These are phyloP conservation scores for Trypanosoma theileri DNA, from an alignment of 208 protist species.

Conservation along the genomic window DNA sequence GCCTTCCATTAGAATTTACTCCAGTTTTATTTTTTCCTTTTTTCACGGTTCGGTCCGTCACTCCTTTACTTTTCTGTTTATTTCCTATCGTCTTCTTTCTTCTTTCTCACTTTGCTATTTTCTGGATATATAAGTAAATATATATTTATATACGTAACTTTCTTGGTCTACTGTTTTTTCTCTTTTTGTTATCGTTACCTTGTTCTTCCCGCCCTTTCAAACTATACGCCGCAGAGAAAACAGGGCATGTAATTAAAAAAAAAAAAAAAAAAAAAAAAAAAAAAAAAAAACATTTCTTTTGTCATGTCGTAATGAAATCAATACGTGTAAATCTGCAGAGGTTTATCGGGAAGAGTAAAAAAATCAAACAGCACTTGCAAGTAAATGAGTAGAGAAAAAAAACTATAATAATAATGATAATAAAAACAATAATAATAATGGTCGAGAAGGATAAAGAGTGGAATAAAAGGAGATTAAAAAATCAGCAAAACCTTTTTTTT, in stretches of 20 bases:
- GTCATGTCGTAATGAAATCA: too few relatives aligned
- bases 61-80: not conserved
- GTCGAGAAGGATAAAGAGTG: not conserved
- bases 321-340: too few relatives aligned
- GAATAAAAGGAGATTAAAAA: not conserved
- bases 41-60: not conserved
- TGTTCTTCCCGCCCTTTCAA: not conserved
- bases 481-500: not conserved
- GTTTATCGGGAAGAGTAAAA: too few relatives aligned
- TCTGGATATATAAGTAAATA: slow-evolving; percentile 18
- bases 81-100: not conserved
- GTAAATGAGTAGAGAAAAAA: too few relatives aligned
- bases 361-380: too few relatives aligned
- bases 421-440: too few relatives aligned
- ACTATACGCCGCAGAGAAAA: slow-evolving; percentile 1
- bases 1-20: not conserved
- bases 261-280: slow-evolving; percentile 17
- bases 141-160: slow-evolving; percentile 2
- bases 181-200: slow-evolving; percentile 16
- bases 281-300: not conserved
- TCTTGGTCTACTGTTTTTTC: slow-evolving; percentile 6
- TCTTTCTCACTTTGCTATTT: not conserved
- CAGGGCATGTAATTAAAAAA: slow-evolving; percentile 10
- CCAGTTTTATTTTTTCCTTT: not conserved
- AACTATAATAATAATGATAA: too few relatives aligned